Base-by-base conservation (phyloP, 768 basidiomycete genomes). In the Hygrophorus russula region DNA sequence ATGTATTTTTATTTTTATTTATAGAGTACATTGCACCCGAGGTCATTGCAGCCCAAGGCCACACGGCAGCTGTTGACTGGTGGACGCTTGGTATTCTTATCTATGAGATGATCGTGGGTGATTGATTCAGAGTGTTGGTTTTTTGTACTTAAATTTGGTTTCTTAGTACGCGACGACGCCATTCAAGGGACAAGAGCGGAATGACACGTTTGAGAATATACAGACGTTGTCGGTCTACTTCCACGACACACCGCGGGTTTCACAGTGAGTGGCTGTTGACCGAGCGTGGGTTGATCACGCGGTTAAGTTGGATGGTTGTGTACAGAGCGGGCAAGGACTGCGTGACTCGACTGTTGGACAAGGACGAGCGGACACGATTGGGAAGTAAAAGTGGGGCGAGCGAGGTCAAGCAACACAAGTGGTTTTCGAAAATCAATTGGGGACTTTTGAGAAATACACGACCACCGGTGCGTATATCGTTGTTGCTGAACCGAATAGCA, bases 21-120 rank as follows among this genome's bases (percentile, higher is more conserved):
- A 32, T 62, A 96, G 94, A 97, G 67, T 99, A 99, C 71, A 98
- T 99, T 59, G 92, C 94, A 33, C 94, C 94, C 49, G 96, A 99
- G 69, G 96, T 99, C 46, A 96, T 99, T 59, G 86, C 87, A 53
- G 90, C 89, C 37, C 78, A 86, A 59, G 94, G 96, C 13, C 96
- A 99, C 63, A 96, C 93, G 30, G 91, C 91, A 49, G 93, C 94
- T 11, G 96, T 99, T 41, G 96, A 99, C 66, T 99, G 94, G 94
- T 93, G 90, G 96, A 98, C 96, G 27, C 69, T 97, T 39, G 96
- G 96, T 31, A 97, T 98, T 56, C 77, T 99, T 56, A 89, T 98
- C 55, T 96, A 92, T 69, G 96, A 99, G 68, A 96, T 96, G 90
- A 91, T 93, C 64, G 88, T 91, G 73, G 74, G 88, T 78, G 49